Evolutionary conservation across 2,329 filamentous ascomycete species (phyloP).

Genomic region (Aspergillus caelatus): DNA sequence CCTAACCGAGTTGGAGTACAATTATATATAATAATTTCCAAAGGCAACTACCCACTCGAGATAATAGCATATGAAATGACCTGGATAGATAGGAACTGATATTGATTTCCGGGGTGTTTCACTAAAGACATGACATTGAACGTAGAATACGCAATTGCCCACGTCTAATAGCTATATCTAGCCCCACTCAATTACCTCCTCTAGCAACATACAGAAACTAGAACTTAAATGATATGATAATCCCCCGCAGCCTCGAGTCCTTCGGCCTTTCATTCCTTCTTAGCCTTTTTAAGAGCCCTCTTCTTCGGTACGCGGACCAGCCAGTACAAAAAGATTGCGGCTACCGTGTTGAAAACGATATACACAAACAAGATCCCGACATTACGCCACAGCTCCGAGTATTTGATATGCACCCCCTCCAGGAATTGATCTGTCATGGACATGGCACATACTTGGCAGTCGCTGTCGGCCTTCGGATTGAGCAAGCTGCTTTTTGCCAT

Average conservation of each 20-base stretch:
- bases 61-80: no score
- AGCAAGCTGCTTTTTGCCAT: slow-evolving; percentile 61
- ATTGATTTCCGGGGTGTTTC: no score
- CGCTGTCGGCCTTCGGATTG: slow-evolving; percentile 59
- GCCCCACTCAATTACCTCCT: neutral
- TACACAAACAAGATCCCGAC: slow-evolving; percentile 59
- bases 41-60: no score
- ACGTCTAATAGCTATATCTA: neutral
- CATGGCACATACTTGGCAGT: slow-evolving; percentile 58
- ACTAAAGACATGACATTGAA: no score
- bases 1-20: no score
- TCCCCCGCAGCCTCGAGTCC: neutral
- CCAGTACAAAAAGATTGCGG: slow-evolving; percentile 57
- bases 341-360: slow-evolving; percentile 55
- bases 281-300: slow-evolving; percentile 44
- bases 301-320: slow-evolving; percentile 55
- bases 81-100: no score
- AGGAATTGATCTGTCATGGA: slow-evolving; percentile 55
- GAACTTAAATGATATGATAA: neutral
- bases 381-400: slow-evolving; percentile 54
- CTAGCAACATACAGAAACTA: neutral
- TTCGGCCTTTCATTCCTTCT: slow-evolving; percentile 26
- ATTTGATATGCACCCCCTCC: slow-evolving; percentile 48
- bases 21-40: no score
- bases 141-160: neutral